Conservation (phyloP, 2,329 filamentous ascomycete species). For the Spiromastix sp. region DNA sequence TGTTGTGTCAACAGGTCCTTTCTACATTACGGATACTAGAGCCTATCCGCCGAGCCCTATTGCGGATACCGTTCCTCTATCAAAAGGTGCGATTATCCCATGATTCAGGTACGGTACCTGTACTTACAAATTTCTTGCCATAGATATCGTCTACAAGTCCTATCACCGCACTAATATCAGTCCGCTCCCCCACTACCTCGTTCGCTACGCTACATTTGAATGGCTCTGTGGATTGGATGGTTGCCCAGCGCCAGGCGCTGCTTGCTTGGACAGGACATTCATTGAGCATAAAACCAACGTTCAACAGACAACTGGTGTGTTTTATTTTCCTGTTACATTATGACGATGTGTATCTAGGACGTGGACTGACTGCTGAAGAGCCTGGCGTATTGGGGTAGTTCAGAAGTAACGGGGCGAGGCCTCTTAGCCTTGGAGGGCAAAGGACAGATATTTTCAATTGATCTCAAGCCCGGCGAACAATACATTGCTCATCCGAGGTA, state of each 20-base stretch:
- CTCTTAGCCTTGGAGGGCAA: conserved; percentile 74
- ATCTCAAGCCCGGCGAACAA: conserved; percentile 70
- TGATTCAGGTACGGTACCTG: background rate
- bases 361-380: conserved; percentile 42
- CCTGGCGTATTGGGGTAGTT: conserved; percentile 83
- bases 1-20: conserved; percentile 52
- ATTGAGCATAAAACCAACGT: conserved; percentile 60
- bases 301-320: conserved; percentile 59
- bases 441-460: conserved; percentile 82
- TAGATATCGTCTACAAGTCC: conserved; percentile 78
- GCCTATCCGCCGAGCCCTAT: conserved; percentile 65
- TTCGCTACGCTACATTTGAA: conserved; percentile 84
- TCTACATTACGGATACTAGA: conserved; percentile 82
- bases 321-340: too few relatives aligned
- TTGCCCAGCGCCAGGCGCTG: conserved; percentile 75
- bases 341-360: too few relatives aligned
- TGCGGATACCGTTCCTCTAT: conserved; percentile 91
- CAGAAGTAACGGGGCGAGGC: conserved; percentile 77
- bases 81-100: conserved; percentile 50
- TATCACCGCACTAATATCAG: conserved; percentile 77
- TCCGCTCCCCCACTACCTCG: conserved; percentile 75
- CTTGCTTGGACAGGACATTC: conserved; percentile 96
- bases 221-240: conserved; percentile 90
- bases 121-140: conserved; percentile 4
- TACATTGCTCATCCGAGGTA: conserved; percentile 77